Conservation (phyloP, 805 yeast genomes). For the Candida oleophila region DNA sequence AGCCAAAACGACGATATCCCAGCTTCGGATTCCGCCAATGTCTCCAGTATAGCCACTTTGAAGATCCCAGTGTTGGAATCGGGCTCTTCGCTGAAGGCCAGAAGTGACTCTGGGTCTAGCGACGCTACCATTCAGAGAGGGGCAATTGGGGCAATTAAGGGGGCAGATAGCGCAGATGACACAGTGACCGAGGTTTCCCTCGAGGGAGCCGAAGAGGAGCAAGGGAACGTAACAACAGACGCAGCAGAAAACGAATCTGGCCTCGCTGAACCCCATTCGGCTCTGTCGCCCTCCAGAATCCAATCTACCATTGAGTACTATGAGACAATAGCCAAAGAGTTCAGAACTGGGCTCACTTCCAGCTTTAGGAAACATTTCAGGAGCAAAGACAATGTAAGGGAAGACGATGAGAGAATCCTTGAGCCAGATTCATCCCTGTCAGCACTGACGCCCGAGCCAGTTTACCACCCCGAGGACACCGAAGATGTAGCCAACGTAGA, state of each 20-base stretch:
- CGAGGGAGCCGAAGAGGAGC: background rate
- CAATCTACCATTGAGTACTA: conserved; percentile 1
- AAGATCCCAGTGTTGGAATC: conserved; percentile 13
- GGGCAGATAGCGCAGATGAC: background rate
- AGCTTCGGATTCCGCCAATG: background rate
- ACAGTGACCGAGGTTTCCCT: background rate
- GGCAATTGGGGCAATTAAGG: background rate
- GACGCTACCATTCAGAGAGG: background rate
- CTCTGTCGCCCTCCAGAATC: background rate
- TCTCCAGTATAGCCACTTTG: conserved; percentile 16
- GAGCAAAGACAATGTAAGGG: background rate
- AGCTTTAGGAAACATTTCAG: background rate
- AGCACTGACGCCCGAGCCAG: background rate
- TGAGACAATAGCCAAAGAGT: conserved; percentile 2
- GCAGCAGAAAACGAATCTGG: background rate
- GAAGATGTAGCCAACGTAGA: background rate
- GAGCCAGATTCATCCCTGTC: background rate
- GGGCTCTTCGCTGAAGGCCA: background rate
- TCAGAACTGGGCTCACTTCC: conserved; percentile 1
- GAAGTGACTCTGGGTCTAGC: background rate
- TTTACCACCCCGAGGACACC: background rate
- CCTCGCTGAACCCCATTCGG: background rate
- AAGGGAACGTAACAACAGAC: background rate
- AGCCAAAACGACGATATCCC: conserved; percentile 6
- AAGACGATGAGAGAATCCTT: background rate